These are phyloP conservation scores for Aspergillus sp. DNA, from an alignment of 2,329 filamentous ascomycete species.

Conservation along the genomic window DNA sequence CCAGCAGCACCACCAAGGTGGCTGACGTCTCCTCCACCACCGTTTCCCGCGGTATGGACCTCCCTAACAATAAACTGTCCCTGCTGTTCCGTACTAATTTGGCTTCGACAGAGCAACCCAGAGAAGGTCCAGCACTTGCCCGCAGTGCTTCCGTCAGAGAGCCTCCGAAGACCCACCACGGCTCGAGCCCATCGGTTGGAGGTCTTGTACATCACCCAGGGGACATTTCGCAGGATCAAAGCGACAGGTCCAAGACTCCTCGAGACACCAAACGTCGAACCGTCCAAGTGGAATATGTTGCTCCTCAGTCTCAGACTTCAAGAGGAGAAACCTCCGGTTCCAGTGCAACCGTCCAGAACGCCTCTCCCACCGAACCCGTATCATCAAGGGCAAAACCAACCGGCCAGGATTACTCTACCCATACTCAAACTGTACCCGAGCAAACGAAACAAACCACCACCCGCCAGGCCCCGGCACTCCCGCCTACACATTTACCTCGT, in stretches of 20 bases:
- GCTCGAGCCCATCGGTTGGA: conserved; percentile 49
- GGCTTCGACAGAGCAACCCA: conserved; percentile 45
- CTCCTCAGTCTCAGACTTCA: conserved; percentile 80
- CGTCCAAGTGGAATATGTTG: conserved; percentile 96
- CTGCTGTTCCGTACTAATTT: conserved; percentile 4
- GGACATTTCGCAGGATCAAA: conserved; percentile 68
- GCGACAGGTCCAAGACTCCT: conserved; percentile 62
- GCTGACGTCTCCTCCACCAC: conserved; percentile 82
- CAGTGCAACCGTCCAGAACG: conserved; percentile 12
- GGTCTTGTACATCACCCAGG: conserved; percentile 73
- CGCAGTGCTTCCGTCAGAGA: conserved; percentile 93
- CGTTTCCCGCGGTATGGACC: conserved; percentile 56
- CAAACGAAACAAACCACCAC: conserved; percentile 17
- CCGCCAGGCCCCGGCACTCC: conserved; percentile 38
- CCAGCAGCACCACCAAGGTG: conserved; percentile 86
- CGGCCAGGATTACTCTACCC: conserved; percentile 12
- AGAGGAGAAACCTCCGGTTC: conserved; percentile 56
- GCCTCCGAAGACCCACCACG: conserved; percentile 64
- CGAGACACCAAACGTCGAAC: conserved; percentile 90
- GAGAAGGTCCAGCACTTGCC: conserved; percentile 64
- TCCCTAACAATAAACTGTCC: background rate
- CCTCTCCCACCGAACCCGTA: conserved; percentile 22
- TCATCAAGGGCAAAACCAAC: conserved; percentile 47
- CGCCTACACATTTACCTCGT: conserved; percentile 52
- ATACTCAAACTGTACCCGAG: conserved; percentile 9